Base-by-base conservation (phyloP, 768 basidiomycete genomes). In the Termitomyces sp. region DNA sequence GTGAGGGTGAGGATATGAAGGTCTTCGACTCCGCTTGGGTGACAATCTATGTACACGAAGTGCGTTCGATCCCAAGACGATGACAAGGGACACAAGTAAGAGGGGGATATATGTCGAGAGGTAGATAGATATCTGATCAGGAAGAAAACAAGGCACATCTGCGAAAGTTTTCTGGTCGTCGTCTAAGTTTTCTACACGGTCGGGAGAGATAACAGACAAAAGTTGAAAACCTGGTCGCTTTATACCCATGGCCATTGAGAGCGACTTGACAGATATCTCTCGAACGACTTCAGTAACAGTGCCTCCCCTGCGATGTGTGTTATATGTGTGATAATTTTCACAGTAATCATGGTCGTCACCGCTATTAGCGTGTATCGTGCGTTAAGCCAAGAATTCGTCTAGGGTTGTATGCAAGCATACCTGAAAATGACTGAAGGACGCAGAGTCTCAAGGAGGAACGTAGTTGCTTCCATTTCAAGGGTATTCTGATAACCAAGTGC, bases 301-400 rank as follows among this genome's bases (percentile, higher is more conserved):
- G 35, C 59, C 63, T 36, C 58, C 58, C n/a, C 59, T 59, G 54
- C 55, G 48, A 51, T 55, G 60, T 61, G 54, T 70, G 67, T 61
- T 71, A 63, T 55, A 60, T 61, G 54, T 70, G 67, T 61, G 72
- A 63, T 69, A 75, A 66, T 86, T 84, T 74, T 91, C 91, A 71
- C 96, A 98, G 62, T 95, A 93, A 65, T 98, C 96, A 68, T 97
- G 94, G 66, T 98, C 94, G 70, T 98, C 94, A 6, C 92, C 96
- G 63, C 91, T 93, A 59, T 53, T 32, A 47, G 56, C 58, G 38
- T 32, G 49, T 57, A 48, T 62, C 62, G 63, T 8, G 26, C 14
- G 38, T 20, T 48, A 26, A 30, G 28, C 22, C n/a, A 3, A 42
- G 20, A 1, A 42, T 49, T 30, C 4, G 26, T 16, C 2, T 20